A percentile compares a stretch with the other conserved stretches of the same genome.
phyloP scores from a whole-genome alignment of 1,139 yeast genomes.

The Ashbya aceris region DNA sequence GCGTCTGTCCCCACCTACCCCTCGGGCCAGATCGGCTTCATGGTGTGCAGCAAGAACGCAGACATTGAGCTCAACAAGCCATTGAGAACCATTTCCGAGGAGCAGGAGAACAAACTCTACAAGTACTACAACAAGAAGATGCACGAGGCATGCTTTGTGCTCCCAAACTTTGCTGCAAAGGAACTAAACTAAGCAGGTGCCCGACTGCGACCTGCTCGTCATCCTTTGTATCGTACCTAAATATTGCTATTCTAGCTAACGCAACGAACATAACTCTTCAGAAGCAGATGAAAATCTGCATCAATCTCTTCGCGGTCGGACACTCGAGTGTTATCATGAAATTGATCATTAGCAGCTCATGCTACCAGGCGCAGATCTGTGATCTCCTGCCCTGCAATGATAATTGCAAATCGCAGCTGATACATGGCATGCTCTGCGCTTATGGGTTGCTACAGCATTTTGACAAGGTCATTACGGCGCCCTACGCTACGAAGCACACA shows the following conservation, averaged over 20 bases:
- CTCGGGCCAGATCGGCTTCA: conserved; percentile 87
- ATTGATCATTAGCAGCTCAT: conserved; percentile 21
- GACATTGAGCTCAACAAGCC: conserved; percentile 58
- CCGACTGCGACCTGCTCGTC: too few relatives aligned
- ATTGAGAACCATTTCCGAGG: conserved; percentile 52
- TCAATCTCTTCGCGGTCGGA: too few relatives aligned
- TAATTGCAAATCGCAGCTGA: conserved; percentile 19
- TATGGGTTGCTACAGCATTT: conserved; percentile 20
- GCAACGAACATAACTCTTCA: too few relatives aligned
- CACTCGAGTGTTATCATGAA: conserved; percentile 3
- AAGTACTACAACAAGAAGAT: conserved; percentile 71
- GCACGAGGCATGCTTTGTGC: conserved; percentile 77
- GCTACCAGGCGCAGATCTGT: conserved; percentile 24
- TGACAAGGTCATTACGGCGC: conserved; percentile 16
- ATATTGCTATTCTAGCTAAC: too few relatives aligned
- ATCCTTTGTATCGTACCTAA: too few relatives aligned
- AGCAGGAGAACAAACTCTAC: conserved; percentile 55
- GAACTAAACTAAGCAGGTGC: too few relatives aligned
- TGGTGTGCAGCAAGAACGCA: conserved; percentile 79
- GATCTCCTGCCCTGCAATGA: conserved; percentile 28
- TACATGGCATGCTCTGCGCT: conserved; percentile 17
- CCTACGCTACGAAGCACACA: conserved; percentile 13
- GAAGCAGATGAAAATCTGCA: too few relatives aligned
- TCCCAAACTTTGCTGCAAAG: conserved; percentile 76
- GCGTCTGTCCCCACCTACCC: conserved; percentile 91